Evolutionary conservation across 345 rosid genomes (phyloP).

Genomic region (Hirschfeldia incana): DNA sequence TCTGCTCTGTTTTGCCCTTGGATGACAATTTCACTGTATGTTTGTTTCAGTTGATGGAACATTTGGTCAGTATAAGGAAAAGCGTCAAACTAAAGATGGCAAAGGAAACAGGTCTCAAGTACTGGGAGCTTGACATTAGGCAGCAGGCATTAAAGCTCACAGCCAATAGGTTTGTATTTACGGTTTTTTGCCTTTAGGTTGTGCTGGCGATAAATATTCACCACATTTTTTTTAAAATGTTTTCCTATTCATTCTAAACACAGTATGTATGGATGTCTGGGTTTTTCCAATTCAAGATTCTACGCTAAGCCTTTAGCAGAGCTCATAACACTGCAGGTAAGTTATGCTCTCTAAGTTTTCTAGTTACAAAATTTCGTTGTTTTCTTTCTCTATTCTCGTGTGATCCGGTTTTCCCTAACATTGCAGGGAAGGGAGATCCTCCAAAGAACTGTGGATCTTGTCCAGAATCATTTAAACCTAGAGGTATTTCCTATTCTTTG

Average conservation of each 20-base stretch:
- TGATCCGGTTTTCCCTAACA: conserved; percentile 10
- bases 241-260: conserved; percentile 22
- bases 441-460: conserved; percentile 94
- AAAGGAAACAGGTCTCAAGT: conserved; percentile 73
- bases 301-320: conserved; percentile 99
- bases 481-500: conserved; percentile 55
- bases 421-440: conserved; percentile 97
- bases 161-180: conserved; percentile 74
- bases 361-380: background rate
- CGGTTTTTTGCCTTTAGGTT: conserved; percentile 17
- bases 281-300: conserved; percentile 96
- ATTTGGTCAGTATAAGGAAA: conserved; percentile 86
- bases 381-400: background rate
- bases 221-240: background rate
- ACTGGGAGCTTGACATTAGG: conserved; percentile 90
- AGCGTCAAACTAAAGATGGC: conserved; percentile 84
- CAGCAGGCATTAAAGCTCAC: conserved; percentile 98
- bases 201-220: background rate
- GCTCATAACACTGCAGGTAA: conserved; percentile 87
- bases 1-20: conserved; percentile 12
- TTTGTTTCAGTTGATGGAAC: conserved; percentile 75
- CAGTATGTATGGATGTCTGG: conserved; percentile 99
- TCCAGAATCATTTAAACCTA: conserved; percentile 82
- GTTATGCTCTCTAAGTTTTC: conserved; percentile 26
- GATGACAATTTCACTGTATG: conserved; percentile 20